These are phyloP conservation scores for Umbelopsis sp. DNA, from an alignment of 192 early-diverging fungal species.

Conservation along the genomic window DNA sequence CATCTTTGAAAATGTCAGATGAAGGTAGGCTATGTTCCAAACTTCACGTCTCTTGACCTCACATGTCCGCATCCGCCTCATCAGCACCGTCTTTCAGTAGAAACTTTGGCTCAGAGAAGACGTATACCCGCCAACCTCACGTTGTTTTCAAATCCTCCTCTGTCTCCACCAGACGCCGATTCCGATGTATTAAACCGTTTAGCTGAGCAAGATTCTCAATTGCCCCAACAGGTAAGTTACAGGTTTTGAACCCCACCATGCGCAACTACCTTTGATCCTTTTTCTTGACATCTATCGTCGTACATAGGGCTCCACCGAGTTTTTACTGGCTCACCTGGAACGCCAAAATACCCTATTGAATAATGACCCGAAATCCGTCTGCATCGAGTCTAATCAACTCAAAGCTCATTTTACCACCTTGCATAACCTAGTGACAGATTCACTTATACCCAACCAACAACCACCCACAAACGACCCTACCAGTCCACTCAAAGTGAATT, in stretches of 20 bases:
- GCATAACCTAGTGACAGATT: constrained; percentile 50
- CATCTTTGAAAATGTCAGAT: constrained; percentile 19
- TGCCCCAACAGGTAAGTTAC: constrained; percentile 56
- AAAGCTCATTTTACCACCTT: constrained; percentile 57
- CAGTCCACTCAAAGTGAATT: constrained; percentile 17
- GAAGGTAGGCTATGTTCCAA: constrained; percentile 1
- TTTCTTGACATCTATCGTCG: not conserved
- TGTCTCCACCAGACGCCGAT: not conserved
- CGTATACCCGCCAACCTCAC: constrained; percentile 39
- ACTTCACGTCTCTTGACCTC: not conserved
- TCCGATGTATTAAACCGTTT: constrained; percentile 42
- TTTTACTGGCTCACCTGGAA: constrained; percentile 60
- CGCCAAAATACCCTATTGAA: constrained; percentile 61
- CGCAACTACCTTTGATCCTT: too few species aligned
- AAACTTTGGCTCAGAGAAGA: constrained; percentile 38
- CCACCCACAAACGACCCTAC: constrained; percentile 24
- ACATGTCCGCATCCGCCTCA: not conserved
- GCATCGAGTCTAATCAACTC: constrained; percentile 61
- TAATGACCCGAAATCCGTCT: constrained; percentile 62
- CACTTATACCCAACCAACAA: constrained; percentile 9
- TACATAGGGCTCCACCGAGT: constrained; percentile 55
- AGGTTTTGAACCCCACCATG: not conserved
- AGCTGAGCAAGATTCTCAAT: constrained; percentile 58
- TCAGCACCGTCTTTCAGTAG: not conserved
- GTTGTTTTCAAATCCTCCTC: constrained; percentile 17